These are phyloP conservation scores for Chytriomyces confervae DNA, from an alignment of 192 early-diverging fungal species.

Conservation along the genomic window DNA sequence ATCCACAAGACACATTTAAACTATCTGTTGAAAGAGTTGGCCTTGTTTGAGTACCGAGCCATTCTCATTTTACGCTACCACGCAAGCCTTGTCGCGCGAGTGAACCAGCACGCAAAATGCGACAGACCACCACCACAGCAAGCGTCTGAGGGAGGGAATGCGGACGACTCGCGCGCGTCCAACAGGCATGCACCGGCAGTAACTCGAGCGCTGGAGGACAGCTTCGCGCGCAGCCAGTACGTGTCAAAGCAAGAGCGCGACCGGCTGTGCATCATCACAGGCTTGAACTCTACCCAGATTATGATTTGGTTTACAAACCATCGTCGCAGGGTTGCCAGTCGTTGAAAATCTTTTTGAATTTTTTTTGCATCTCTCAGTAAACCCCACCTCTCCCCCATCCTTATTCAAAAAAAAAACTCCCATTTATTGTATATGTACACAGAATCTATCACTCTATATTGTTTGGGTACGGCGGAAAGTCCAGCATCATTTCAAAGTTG, in stretches of 20 bases:
- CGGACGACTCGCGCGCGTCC: background rate
- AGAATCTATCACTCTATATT: no score
- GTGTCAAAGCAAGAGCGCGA: slow-evolving; percentile 12
- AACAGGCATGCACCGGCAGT: slow-evolving; percentile 17
- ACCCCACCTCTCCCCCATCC: no score
- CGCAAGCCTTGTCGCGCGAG: slow-evolving; percentile 24
- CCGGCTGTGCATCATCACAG: slow-evolving; percentile 19
- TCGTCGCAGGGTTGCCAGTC: background rate
- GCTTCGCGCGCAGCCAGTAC: slow-evolving; percentile 11
- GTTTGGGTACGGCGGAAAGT: no score
- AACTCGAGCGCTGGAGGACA: slow-evolving; percentile 16
- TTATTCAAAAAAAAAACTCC: no score
- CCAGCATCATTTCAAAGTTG: no score
- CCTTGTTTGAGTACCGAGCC: slow-evolving; percentile 26
- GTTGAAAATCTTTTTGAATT: background rate
- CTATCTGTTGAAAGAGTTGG: slow-evolving; percentile 4
- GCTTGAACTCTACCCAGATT: slow-evolving; percentile 15
- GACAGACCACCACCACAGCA: background rate
- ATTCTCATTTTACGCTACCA: slow-evolving; percentile 21
- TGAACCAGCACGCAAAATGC: slow-evolving; percentile 8
- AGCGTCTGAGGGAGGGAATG: background rate
- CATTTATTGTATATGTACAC: no score
- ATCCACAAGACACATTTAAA: slow-evolving; percentile 25
- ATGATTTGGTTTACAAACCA: slow-evolving; percentile 38
- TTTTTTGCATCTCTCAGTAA: no score